A percentile compares a stretch with the other conserved stretches of the same genome.
These are phyloP conservation scores for Tulasnella sp. DNA, from an alignment of 768 basidiomycete species.

Conservation along the genomic window DNA sequence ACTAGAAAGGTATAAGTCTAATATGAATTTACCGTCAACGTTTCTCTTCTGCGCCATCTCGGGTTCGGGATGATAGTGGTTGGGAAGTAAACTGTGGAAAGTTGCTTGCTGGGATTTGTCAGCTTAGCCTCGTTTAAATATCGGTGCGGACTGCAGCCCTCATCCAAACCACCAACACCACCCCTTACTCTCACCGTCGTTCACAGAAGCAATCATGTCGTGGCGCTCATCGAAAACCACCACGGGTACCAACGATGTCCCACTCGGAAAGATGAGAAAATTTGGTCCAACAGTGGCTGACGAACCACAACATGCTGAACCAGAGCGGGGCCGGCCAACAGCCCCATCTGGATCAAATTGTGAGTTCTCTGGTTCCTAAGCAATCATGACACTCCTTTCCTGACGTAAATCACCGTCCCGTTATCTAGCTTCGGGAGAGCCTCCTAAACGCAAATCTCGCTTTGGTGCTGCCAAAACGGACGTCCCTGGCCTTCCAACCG, in stretches of 20 bases:
- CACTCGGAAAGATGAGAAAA: constrained; percentile 81
- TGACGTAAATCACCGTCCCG: neutral
- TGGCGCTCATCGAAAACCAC: constrained; percentile 73
- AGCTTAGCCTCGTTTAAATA: constrained; percentile 15
- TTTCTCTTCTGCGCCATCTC: constrained; percentile 26
- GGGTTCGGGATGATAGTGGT: constrained; percentile 10
- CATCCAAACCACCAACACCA: neutral
- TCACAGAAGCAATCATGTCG: constrained; percentile 19
- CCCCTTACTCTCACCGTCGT: constrained; percentile 1
- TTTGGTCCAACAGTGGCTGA: constrained; percentile 87
- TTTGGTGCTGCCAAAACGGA: constrained; percentile 95
- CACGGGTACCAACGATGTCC: constrained; percentile 89
- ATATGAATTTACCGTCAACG: constrained; percentile 19
- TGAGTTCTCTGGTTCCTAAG: constrained; percentile 59
- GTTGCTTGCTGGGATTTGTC: constrained; percentile 13
- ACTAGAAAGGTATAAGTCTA: constrained; percentile 3
- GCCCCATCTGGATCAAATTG: constrained; percentile 47
- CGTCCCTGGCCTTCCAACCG: constrained; percentile 89
- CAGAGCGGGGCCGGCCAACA: constrained; percentile 20
- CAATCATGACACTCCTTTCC: constrained; percentile 48
- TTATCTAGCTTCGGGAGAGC: constrained; percentile 42
- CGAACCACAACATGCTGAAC: constrained; percentile 73
- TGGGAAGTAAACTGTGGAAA: constrained; percentile 14
- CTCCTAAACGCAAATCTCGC: constrained; percentile 92
- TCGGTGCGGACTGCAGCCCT: neutral